Base-by-base conservation (phyloP, 1,284 basidiomycete genomes). In the Rhodotorula glutinis region DNA sequence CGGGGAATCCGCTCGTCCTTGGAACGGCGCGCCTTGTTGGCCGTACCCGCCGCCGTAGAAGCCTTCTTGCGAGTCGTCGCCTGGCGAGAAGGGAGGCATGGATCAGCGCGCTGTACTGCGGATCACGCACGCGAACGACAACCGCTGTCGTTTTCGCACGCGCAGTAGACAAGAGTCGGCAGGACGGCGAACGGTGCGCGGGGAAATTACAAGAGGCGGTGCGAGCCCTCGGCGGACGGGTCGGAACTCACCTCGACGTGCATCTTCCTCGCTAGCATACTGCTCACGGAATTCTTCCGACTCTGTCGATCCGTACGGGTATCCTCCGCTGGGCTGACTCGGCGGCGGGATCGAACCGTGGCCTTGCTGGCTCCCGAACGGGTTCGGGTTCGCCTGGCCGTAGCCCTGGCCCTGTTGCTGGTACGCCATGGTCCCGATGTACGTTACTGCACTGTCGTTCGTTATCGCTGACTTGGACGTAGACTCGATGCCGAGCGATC, bases 1-100 rank as follows among this genome's bases (percentile, higher is more conserved):
- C 25, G 69, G 69, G 16, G 69, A 68, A 55, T 71, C 71, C 25
- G 65, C n/a, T n/a, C 71, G 14, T 0, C 71, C 71, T 38, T 69
- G 62, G 65, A 71, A 71, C 9, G 66, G 69, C 9, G 64, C 69
- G 2, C 41, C 41, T 14, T 61, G 65, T 27, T 61, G 62, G 57
- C 60, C 60, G 56, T 71, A 71, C 1, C 62, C 57, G 30, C 56
- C 59, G 54, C 57, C 57, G 54, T 51, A 53, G 49, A 41, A 41
- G 30, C 60, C 69, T 21, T 68, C 63, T 43, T 65, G 66, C 9
- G 65, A 71, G 17, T 61, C 66, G 25, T 68, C 70, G 3, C 25
- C 55, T 62, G 53, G 7, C 11, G 33, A 5, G 11, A 11, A 38
- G 11, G 33, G 11, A 38, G 5, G 11, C 33, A 38, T 11, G 11